A percentile compares a stretch with the other conserved stretches of the same genome.
Conservation (phyloP, 2,329 filamentous ascomycete species). For the Achaetomium macrosporum region DNA sequence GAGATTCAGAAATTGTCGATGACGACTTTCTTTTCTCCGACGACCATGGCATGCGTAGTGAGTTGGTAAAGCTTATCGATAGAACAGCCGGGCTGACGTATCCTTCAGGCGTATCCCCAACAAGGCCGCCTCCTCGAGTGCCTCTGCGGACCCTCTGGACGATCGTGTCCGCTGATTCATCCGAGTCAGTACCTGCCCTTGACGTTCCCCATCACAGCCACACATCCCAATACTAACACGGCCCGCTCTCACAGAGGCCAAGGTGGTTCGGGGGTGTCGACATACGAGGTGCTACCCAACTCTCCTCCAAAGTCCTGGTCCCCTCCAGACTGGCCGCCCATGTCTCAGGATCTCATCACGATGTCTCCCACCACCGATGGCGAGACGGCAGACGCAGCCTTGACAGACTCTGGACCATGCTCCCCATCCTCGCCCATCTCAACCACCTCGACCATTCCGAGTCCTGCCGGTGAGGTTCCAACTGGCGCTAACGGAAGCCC, state of each 20-base stretch:
- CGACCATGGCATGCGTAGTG: neutral
- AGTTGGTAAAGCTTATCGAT: neutral
- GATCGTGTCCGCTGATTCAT: conserved; percentile 10
- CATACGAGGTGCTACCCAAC: neutral
- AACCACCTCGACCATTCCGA: neutral
- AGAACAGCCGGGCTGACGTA: neutral
- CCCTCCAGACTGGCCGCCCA: neutral
- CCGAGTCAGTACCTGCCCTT: neutral
- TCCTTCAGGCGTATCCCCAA: neutral
- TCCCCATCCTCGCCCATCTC: neutral
- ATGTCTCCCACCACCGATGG: neutral
- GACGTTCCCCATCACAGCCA: neutral
- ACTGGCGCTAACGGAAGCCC: neutral
- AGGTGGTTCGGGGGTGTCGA: neutral
- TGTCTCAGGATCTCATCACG: neutral
- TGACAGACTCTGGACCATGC: neutral
- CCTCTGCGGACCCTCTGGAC: conserved; percentile 11
- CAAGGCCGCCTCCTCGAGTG: neutral
- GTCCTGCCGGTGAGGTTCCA: neutral
- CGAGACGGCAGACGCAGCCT: neutral
- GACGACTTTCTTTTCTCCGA: conserved; percentile 4
- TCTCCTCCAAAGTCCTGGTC: neutral
- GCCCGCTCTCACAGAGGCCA: neutral
- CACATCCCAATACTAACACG: neutral
- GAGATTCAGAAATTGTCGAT: neutral